A percentile compares a stretch with the other conserved stretches of the same genome.
phyloP scores from a whole-genome alignment of 2,329 filamentous ascomycete genomes.

The Claviceps africana region DNA sequence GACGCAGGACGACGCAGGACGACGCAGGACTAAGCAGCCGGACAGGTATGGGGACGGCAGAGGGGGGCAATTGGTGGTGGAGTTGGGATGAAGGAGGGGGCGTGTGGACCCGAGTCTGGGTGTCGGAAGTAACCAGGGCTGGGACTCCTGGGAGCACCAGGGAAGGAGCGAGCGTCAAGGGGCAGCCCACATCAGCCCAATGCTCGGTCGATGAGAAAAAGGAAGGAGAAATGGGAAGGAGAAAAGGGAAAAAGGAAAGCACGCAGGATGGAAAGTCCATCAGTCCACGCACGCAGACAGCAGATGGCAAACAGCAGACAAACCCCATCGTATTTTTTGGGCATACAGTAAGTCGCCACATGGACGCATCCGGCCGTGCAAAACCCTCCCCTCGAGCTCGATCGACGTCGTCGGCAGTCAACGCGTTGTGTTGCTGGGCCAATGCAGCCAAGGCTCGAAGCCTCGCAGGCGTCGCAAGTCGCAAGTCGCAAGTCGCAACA shows the following conservation, averaged over 20 bases:
- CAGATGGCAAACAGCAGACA: not conserved
- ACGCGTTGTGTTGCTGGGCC: not conserved
- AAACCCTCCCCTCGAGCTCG: too few species aligned
- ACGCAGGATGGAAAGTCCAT: not conserved
- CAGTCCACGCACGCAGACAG: not conserved
- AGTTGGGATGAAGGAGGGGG: not conserved
- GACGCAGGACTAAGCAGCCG: not conserved
- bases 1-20: too few species aligned
- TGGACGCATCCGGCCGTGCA: too few species aligned
- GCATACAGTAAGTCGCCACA: not conserved
- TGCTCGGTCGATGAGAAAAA: too few species aligned
- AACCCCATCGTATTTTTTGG: not conserved
- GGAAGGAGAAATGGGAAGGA: too few species aligned
- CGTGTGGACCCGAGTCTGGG: not conserved
- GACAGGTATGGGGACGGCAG: not conserved
- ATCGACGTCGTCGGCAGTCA: not conserved
- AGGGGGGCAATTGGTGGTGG: not conserved
- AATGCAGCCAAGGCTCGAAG: not conserved
- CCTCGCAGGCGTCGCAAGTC: not conserved
- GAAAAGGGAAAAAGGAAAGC: not conserved
- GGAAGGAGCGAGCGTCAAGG: constrained; percentile 1
- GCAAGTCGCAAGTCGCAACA: too few species aligned
- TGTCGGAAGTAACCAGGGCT: not conserved
- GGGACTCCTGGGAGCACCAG: not conserved
- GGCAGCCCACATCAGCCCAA: not conserved